phyloP scores from a whole-genome alignment of 805 yeast species.

The Lipomyces starkeyi region DNA sequence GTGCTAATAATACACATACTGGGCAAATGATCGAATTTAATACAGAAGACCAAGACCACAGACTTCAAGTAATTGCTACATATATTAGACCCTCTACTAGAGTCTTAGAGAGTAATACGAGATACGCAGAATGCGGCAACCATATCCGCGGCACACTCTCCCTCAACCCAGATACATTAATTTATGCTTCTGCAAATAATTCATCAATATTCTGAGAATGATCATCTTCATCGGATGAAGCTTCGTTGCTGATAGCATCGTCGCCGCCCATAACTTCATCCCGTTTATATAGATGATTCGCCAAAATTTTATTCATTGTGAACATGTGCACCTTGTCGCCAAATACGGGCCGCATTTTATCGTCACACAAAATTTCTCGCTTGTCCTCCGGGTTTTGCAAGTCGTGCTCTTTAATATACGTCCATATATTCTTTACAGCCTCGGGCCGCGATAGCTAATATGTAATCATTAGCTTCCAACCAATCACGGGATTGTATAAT shows the following conservation, averaged over 20 bases:
- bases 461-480: conserved; percentile 19
- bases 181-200: neutral
- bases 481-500: neutral
- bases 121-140: too few species aligned
- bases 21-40: neutral
- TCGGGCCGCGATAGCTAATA: conserved; percentile 63
- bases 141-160: neutral
- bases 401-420: conserved; percentile 64
- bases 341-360: conserved; percentile 59
- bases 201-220: conserved; percentile 7
- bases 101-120: too few species aligned
- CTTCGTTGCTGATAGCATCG: conserved; percentile 18
- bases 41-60: neutral
- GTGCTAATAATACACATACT: neutral
- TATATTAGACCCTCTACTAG: too few species aligned
- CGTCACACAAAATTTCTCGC: conserved; percentile 70
- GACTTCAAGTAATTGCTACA: neutral
- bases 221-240: conserved; percentile 6
- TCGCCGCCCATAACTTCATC: conserved; percentile 36
- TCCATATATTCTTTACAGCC: conserved; percentile 74
- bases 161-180: neutral
- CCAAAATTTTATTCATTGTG: conserved; percentile 43
- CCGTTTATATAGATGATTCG: conserved; percentile 36
- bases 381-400: conserved; percentile 72
- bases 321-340: conserved; percentile 52